Conservation (phyloP, 2,329 filamentous ascomycete species). For the Fusarium redolens region DNA sequence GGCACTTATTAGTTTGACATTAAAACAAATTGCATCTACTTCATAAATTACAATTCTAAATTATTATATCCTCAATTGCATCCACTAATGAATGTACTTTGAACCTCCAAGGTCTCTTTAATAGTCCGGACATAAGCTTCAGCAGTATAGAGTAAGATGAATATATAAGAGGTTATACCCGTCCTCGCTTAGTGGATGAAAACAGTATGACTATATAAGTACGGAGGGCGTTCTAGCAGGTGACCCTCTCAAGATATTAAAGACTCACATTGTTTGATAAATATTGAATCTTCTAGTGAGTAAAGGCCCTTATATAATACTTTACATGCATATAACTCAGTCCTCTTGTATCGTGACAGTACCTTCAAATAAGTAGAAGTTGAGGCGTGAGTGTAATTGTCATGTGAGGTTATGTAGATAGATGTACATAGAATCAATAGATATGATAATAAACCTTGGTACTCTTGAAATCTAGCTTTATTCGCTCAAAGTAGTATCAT, state of each 20-base stretch:
- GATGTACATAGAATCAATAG: not conserved
- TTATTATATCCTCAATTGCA: accelerated
- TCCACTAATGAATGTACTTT: accelerated
- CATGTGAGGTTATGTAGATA: too few relatives aligned
- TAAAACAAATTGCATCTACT: accelerated
- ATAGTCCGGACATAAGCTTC: accelerated
- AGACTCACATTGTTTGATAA: accelerated
- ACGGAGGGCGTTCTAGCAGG: not conserved
- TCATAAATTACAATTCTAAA: accelerated
- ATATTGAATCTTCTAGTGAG: accelerated
- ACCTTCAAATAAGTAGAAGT: accelerated
- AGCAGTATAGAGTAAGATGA: accelerated
- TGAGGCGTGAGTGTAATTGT: not conserved
- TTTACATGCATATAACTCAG: too few relatives aligned
- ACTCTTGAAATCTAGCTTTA: not conserved
- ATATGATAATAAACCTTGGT: too few relatives aligned
- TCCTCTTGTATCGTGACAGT: not conserved
- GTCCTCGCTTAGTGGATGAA: accelerated
- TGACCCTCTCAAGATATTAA: accelerated
- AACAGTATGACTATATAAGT: not conserved
- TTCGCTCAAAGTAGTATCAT: accelerated
- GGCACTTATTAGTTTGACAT: not conserved
- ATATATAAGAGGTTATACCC: accelerated
- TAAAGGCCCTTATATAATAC: not conserved
- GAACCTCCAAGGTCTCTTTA: accelerated